Evolutionary conservation across 2,329 filamentous ascomycete genomes (phyloP).

Genomic region (Fusarium sp.): DNA sequence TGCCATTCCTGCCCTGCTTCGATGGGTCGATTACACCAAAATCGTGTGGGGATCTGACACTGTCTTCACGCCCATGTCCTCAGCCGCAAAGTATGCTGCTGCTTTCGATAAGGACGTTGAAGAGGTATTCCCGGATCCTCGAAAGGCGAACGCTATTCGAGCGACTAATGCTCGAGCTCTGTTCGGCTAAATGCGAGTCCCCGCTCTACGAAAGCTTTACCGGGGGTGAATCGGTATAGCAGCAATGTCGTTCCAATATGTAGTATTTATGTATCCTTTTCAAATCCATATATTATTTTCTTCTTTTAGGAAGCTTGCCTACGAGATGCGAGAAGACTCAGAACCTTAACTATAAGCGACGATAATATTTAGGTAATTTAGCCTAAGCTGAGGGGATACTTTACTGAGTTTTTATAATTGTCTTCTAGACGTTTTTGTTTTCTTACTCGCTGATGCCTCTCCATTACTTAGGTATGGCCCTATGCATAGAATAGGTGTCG

Average conservation of each 20-base stretch:
- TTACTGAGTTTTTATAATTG: rapidly evolving
- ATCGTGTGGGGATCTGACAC: constrained; percentile 19
- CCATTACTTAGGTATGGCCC: rapidly evolving
- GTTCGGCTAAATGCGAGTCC: background rate
- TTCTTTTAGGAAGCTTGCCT: rapidly evolving
- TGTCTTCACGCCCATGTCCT: constrained; percentile 9
- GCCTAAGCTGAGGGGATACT: background rate
- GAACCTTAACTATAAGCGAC: background rate
- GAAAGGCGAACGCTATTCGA: constrained; percentile 2
- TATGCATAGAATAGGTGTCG: background rate
- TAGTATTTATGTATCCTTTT: background rate
- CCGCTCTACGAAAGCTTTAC: background rate
- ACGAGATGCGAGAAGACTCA: background rate
- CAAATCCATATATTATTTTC: rapidly evolving
- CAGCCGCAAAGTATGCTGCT: constrained; percentile 7
- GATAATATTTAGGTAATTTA: background rate
- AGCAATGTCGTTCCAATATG: background rate
- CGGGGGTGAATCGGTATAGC: rapidly evolving
- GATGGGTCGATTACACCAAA: constrained; percentile 14
- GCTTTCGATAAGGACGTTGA: constrained; percentile 12
- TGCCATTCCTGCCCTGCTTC: constrained; percentile 4
- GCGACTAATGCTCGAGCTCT: constrained; percentile 1
- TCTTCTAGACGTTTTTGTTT: rapidly evolving
- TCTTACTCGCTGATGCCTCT: rapidly evolving
- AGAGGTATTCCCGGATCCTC: background rate